Evolutionary conservation across 2,329 filamentous ascomycete genomes (phyloP), one percentile per base, ranked within the genome.

Genomic region (Claviceps sorghi): DNA sequence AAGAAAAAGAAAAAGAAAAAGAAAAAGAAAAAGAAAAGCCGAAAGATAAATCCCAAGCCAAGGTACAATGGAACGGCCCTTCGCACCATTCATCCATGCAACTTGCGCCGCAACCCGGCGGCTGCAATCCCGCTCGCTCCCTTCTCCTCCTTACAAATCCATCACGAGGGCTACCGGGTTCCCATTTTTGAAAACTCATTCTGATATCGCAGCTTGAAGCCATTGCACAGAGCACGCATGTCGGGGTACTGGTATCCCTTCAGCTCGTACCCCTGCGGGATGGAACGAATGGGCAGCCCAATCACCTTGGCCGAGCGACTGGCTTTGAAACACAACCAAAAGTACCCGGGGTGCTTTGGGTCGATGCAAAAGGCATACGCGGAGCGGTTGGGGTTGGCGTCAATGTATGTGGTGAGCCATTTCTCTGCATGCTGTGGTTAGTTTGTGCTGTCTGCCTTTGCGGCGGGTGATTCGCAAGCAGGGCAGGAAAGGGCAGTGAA

Each of bases 301-400:
- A 86, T 82, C 51, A 91, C 80, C 45, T 75, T 77, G 2, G 88
- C 85, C 48, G 77, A 75, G 60, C 83, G 78, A 55, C 87, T 91
- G 26, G 89, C 88, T 72, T 97, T 97, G 80, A 96, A 98, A 72
- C 89, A 95, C 42, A 98, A 79, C 72, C 82, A 85, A 71, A 98
- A 98, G 73, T 95, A 95, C 36, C 93, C 93, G 0, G 93, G 87
- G 65, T 91, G 85, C 68, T 90, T 90, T 36, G 84, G 78, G 65
- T 97, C 89, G 65, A 95, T 83, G 75, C 91, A 97, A 75, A 98
- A 97, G 46, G 88, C 86, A 67, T 98, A 98, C 59, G 88, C 86
- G 56, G 87, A 94, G 56, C 90, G 87, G 64, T 84, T 90, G 11
- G 93, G 91, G 67, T 98, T 97, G 66, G 93, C 93, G 65, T 93